Evolutionary conservation across 2,329 filamentous ascomycete species (phyloP).

Genomic region (Xenoacremonium recifei): DNA sequence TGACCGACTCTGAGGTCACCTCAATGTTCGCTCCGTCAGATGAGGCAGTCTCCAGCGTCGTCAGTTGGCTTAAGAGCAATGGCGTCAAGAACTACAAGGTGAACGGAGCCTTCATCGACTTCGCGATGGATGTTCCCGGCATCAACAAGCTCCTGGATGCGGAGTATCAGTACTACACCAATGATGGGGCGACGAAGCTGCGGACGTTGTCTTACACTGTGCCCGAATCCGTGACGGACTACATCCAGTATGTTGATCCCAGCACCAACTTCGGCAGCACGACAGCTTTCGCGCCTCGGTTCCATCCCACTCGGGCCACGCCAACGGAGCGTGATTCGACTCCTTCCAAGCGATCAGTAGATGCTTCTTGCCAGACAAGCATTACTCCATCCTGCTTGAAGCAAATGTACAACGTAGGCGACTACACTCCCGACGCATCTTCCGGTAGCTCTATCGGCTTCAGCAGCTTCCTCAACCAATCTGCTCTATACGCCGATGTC

Average conservation of each 20-base stretch:
- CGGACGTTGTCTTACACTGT: conserved; percentile 15
- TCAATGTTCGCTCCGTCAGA: conserved; percentile 6
- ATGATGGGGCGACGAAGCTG: conserved; percentile 11
- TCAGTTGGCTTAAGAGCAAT: conserved; percentile 14
- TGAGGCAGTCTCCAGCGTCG: conserved; percentile 9
- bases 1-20: conserved; percentile 8
- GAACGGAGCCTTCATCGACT: conserved; percentile 13
- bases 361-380: conserved; percentile 16
- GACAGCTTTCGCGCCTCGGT: conserved; percentile 4
- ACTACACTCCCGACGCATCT: conserved; percentile 9
- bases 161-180: conserved; percentile 13
- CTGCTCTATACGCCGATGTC: conserved; percentile 12
- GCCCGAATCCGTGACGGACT: conserved; percentile 3
- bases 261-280: conserved; percentile 17
- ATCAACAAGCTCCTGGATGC: conserved; percentile 6
- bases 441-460: conserved; percentile 15
- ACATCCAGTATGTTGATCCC: conserved; percentile 15
- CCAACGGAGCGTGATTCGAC: neutral
- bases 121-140: conserved; percentile 11
- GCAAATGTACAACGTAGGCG: conserved; percentile 15
- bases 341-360: conserved; percentile 11
- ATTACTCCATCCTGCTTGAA: conserved; percentile 14
- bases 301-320: conserved; percentile 5
- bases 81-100: conserved; percentile 14
- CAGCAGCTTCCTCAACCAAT: conserved; percentile 13